Evolutionary conservation across 2,329 filamentous ascomycete species (phyloP).

Genomic region (Simplicillium sp.): DNA sequence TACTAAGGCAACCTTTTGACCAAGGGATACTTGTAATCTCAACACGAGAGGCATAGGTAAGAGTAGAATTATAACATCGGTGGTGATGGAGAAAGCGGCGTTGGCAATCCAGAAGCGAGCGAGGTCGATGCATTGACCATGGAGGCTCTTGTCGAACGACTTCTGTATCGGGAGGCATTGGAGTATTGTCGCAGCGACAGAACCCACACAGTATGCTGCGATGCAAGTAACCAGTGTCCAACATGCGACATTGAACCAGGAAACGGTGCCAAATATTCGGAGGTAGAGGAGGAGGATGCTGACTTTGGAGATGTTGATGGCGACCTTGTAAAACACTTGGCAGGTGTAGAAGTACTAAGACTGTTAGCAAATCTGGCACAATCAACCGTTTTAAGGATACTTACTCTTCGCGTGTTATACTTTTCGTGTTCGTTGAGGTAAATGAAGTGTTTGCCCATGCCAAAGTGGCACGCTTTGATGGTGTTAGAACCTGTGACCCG

Average conservation of each 20-base stretch:
- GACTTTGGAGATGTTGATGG: slow-evolving; percentile 20
- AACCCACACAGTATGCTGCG: slow-evolving; percentile 15
- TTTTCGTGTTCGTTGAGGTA: slow-evolving; percentile 8
- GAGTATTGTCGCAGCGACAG: slow-evolving; percentile 16
- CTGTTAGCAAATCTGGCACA: no score
- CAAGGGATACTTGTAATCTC: slow-evolving; percentile 26
- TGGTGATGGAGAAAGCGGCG: slow-evolving; percentile 32
- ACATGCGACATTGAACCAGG: slow-evolving; percentile 15
- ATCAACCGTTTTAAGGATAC: no score
- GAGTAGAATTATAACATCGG: slow-evolving; percentile 32
- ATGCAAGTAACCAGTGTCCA: slow-evolving; percentile 15
- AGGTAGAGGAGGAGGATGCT: slow-evolving; percentile 23
- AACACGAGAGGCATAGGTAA: slow-evolving; percentile 35
- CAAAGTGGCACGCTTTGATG: slow-evolving; percentile 12
- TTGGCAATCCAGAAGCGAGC: slow-evolving; percentile 37
- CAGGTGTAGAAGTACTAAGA: slow-evolving; percentile 15
- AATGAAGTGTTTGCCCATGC: slow-evolving; percentile 12
- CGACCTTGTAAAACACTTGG: slow-evolving; percentile 20
- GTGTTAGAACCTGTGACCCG: background rate
- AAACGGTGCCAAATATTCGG: slow-evolving; percentile 19
- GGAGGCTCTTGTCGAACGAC: slow-evolving; percentile 29
- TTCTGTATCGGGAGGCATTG: slow-evolving; percentile 22
- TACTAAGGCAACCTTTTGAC: slow-evolving; percentile 25
- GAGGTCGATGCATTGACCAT: slow-evolving; percentile 32
- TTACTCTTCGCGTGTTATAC: background rate